Evolutionary conservation across 139 green algal species (phyloP).

Genomic region (Pseudopediastrum boryanum): DNA sequence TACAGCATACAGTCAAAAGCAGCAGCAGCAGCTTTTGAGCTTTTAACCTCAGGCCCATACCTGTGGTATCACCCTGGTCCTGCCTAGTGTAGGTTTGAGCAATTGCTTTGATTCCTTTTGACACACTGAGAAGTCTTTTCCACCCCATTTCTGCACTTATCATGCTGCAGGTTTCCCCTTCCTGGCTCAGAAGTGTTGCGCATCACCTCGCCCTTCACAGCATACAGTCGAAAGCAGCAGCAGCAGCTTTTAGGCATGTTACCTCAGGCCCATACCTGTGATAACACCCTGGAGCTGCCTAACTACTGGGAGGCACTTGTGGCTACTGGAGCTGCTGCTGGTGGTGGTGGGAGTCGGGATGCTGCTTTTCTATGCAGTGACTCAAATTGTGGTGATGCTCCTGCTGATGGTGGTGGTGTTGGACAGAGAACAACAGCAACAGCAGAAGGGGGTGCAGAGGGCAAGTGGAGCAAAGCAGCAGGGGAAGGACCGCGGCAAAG

Average conservation of each 20-base stretch:
- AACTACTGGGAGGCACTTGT: slow-evolving; percentile 68
- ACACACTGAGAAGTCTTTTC: neutral
- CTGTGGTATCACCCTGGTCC: slow-evolving; percentile 62
- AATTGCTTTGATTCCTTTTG: no score
- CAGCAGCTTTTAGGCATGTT: slow-evolving; percentile 57
- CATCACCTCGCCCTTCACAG: slow-evolving; percentile 62
- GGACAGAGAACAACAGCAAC: neutral
- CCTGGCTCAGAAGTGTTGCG: slow-evolving; percentile 55
- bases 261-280: slow-evolving; percentile 50
- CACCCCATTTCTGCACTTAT: neutral
- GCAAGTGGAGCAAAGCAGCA: no score
- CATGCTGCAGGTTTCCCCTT: slow-evolving; percentile 43
- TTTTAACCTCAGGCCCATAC: slow-evolving; percentile 61
- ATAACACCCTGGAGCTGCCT: slow-evolving; percentile 71
- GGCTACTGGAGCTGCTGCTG: slow-evolving; percentile 16
- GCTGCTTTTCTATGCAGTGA: no score
- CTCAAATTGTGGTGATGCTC: no score
- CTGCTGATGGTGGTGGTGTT: no score
- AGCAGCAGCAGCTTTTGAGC: slow-evolving; percentile 49
- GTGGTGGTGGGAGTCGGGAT: no score
- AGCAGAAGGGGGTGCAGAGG: neutral
- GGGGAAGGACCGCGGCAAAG: no score
- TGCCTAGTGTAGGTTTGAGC: no score
- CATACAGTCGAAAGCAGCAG: slow-evolving; percentile 46
- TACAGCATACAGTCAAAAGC: slow-evolving; percentile 44